Evolutionary conservation across 495 filamentous ascomycete genomes (phyloP).

Genomic region (Hyaloscypha hepaticicola): DNA sequence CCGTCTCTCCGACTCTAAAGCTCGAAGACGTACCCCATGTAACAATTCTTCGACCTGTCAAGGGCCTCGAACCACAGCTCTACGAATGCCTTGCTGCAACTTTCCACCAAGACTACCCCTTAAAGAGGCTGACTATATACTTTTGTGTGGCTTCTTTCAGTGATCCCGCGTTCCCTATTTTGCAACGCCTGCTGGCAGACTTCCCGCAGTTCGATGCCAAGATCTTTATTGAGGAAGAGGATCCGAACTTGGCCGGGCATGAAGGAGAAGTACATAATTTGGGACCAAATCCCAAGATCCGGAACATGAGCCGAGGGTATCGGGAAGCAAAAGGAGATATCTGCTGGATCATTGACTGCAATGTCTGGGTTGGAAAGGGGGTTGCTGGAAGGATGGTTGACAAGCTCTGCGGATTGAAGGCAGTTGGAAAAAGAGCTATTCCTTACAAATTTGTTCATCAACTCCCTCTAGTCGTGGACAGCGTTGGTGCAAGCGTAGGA

Average conservation of each 20-base stretch:
- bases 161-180: constrained; percentile 76
- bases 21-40: constrained; percentile 67
- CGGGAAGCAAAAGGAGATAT: constrained; percentile 91
- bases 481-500: constrained; percentile 41
- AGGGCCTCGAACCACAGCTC: constrained; percentile 85
- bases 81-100: constrained; percentile 93
- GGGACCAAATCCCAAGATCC: constrained; percentile 96
- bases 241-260: constrained; percentile 63
- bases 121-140: constrained; percentile 71
- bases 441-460: constrained; percentile 97
- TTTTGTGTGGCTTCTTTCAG: constrained; percentile 76
- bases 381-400: constrained; percentile 86
- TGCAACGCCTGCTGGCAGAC: constrained; percentile 67
- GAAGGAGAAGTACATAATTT: constrained; percentile 56
- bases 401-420: constrained; percentile 67
- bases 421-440: constrained; percentile 36
- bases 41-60: constrained; percentile 89
- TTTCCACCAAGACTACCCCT: constrained; percentile 80
- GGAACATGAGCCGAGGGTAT: constrained; percentile 94
- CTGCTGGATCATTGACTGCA: constrained; percentile 95
- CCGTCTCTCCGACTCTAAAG: constrained; percentile 45
- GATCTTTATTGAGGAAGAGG: constrained; percentile 84
- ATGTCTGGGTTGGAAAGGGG: constrained; percentile 84
- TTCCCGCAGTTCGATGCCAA: constrained; percentile 72
- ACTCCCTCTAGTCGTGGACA: constrained; percentile 81